Conservation (phyloP, 805 yeast genomes). For the Hermanozyma aechmeae region DNA sequence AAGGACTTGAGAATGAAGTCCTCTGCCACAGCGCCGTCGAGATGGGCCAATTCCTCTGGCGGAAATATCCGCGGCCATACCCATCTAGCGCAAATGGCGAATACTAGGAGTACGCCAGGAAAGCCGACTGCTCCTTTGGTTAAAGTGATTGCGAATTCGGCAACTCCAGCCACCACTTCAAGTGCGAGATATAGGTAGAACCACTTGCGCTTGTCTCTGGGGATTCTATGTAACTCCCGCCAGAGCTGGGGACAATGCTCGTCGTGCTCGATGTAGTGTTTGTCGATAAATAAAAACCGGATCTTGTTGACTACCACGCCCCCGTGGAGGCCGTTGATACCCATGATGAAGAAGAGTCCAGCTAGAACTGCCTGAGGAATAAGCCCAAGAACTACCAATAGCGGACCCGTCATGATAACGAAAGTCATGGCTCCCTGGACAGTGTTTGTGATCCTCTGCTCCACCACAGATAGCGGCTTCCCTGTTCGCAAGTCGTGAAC, state of each 20-base stretch:
- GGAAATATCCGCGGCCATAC: conserved; percentile 59
- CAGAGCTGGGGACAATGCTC: conserved; percentile 28
- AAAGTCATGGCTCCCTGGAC: conserved; percentile 76
- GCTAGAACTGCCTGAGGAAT: conserved; percentile 92
- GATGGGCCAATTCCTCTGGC: conserved; percentile 42
- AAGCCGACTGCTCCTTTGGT: conserved; percentile 92
- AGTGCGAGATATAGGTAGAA: conserved; percentile 47
- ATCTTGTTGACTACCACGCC: conserved; percentile 59
- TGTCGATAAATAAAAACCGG: conserved; percentile 54
- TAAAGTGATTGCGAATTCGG: conserved; percentile 77
- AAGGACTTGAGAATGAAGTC: conserved; percentile 44
- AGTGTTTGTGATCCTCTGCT: conserved; percentile 80
- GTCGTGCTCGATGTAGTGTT: conserved; percentile 23
- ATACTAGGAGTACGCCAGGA: conserved; percentile 74
- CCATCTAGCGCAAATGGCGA: conserved; percentile 51
- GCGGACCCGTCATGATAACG: conserved; percentile 85
- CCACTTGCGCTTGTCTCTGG: conserved; percentile 28
- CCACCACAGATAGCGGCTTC: conserved; percentile 55
- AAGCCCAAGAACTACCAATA: conserved; percentile 66
- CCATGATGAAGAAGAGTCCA: conserved; percentile 92
- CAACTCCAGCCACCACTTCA: conserved; percentile 60
- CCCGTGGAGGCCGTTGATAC: conserved; percentile 62
- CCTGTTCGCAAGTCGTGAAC: conserved; percentile 37
- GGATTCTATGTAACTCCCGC: conserved; percentile 18
- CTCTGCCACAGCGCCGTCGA: conserved; percentile 63